These are phyloP conservation scores for Boletellus emodensis DNA, from an alignment of 768 basidiomycete genomes.

Conservation along the genomic window DNA sequence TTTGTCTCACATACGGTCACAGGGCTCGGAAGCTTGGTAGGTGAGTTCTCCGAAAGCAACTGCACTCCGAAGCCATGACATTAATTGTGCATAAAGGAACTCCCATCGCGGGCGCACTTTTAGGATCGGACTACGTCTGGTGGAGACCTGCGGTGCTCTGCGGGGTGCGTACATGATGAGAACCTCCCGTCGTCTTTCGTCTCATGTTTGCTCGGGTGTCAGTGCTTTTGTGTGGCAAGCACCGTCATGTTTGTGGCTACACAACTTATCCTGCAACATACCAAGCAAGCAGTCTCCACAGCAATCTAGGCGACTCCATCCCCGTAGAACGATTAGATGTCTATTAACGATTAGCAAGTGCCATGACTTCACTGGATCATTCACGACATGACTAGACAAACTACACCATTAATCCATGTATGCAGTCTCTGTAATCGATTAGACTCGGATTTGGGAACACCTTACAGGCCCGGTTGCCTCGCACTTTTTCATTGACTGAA, in stretches of 20 bases:
- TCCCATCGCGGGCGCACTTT: conserved; percentile 53
- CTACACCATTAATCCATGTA: background rate
- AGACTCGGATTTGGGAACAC: background rate
- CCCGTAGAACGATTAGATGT: background rate
- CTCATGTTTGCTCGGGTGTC: conserved; percentile 1
- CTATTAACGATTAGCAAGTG: background rate
- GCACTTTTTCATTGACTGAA: background rate
- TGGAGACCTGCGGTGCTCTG: conserved; percentile 52
- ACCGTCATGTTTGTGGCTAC: conserved; percentile 11
- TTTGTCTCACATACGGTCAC: background rate
- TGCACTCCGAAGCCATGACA: conserved; percentile 11
- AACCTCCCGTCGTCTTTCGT: background rate
- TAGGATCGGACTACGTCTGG: conserved; percentile 50
- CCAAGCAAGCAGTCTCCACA: background rate
- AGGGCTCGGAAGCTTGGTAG: conserved; percentile 27
- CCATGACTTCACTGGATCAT: background rate
- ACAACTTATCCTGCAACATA: conserved; percentile 6
- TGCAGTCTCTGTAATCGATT: background rate
- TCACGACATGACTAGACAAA: background rate
- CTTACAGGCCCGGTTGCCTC: background rate
- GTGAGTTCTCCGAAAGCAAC: conserved; percentile 1
- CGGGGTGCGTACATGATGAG: conserved; percentile 30
- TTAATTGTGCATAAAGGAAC: conserved; percentile 37
- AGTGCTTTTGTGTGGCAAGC: conserved; percentile 19
- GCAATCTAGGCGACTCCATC: background rate